Evolutionary conservation across 2,329 filamentous ascomycete genomes (phyloP).

Genomic region (Phaeoacremonium minimum): DNA sequence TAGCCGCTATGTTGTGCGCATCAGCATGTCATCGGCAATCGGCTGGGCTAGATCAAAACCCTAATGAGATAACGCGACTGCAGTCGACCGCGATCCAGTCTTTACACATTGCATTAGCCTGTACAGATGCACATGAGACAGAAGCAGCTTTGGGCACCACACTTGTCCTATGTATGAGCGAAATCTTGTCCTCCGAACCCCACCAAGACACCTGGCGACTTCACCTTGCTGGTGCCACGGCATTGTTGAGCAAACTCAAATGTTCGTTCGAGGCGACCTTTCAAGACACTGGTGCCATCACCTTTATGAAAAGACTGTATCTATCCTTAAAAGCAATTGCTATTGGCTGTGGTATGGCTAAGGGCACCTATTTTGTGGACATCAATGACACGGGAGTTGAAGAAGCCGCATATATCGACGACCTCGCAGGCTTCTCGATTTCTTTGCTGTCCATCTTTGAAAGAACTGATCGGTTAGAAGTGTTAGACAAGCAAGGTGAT

Average conservation of each 20-base stretch:
- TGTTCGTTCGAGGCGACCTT: not conserved
- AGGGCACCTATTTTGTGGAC: not conserved
- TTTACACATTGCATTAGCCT: not conserved
- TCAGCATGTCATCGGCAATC: not conserved
- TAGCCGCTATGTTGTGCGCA: not conserved
- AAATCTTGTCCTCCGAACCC: not conserved
- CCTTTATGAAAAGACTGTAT: not conserved
- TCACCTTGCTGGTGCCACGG: not conserved
- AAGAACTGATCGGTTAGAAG: not conserved
- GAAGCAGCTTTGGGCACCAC: not conserved
- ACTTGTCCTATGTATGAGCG: not conserved
- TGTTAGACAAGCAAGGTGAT: not conserved
- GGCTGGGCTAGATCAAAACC: not conserved
- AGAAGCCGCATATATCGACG: not conserved
- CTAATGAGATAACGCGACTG: not conserved
- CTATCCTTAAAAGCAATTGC: not conserved
- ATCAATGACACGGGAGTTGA: not conserved
- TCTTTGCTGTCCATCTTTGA: not conserved
- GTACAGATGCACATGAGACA: not conserved
- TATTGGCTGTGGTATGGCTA: not conserved
- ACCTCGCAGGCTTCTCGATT: not conserved
- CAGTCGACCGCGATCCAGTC: not conserved
- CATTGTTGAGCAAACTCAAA: not conserved
- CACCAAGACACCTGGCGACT: not conserved
- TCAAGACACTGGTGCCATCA: not conserved